Evolutionary conservation across 768 basidiomycete species (phyloP), one percentile per base, ranked within the genome.

Genomic region (Serendipita sp.): DNA sequence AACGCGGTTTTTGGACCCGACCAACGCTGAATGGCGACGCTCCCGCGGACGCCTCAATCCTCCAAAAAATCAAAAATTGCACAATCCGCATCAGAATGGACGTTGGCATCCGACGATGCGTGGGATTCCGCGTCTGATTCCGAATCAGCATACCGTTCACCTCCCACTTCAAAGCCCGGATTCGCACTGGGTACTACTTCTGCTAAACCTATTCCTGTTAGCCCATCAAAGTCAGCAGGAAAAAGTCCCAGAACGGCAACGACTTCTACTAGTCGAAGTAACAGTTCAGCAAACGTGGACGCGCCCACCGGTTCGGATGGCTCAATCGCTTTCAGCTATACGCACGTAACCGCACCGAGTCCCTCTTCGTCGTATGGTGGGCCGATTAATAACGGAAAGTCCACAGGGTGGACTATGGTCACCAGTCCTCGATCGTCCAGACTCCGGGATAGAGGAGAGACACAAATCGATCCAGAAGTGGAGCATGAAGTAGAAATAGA

Each of bases 81-180:
- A 5, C 45, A 50, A 20, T 20, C 45, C 20, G n/a, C 45, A 1
- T 50, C 45, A 50, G 45, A 50, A 17, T 50, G 45, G 45, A 50
- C 45, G 26, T 50, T 50, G 26, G 62, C 62, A 13, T 43, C 43
- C 70, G 88, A 90, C 69, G 88, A 91, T 70, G 87, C 82, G 50
- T 91, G 88, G 88, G 88, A 90, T 74, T 86, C 84, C 68, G 78
- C 80, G 60, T 90, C 88, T 17, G 88, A 90, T 74, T 83, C 83
- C 50, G 87, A 88, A 72, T 83, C 81, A 17, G 51, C 42, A 44
- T 28, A 41, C 34, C 38, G 58, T 61, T 50, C 33, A 7, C 50
- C 42, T 41, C 64, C 56, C 38, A 26, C 50, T 13, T 38, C 43
- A 24, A 34, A 31, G 17, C 41, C 61, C 20, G 50, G 60, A 34